These are phyloP conservation scores for Puccinellia tenuiflora DNA, from an alignment of 176 grass and related monocot genomes.

Conservation along the genomic window DNA sequence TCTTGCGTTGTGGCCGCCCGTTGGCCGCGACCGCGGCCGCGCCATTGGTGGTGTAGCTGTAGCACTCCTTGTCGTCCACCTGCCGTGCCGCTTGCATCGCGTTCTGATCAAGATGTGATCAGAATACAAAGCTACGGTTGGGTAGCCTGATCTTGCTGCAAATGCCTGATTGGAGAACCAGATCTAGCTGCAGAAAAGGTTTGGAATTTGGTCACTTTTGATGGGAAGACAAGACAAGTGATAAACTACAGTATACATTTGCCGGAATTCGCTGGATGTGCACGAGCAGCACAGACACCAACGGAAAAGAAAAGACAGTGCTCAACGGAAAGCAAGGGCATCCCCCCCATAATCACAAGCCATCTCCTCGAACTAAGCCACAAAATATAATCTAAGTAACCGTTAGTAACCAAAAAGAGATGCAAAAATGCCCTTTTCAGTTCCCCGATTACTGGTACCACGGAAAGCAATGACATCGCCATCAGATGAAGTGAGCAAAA, in stretches of 20 bases:
- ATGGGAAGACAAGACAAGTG: not conserved
- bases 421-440: too few relatives aligned
- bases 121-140: not conserved
- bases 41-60: conserved; percentile 31
- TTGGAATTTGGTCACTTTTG: not conserved
- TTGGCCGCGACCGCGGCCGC: not conserved
- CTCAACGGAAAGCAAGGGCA: not conserved
- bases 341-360: not conserved
- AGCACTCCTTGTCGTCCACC: conserved; percentile 62
- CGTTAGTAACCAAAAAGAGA: not conserved
- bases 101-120: not conserved
- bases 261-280: not conserved
- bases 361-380: not conserved
- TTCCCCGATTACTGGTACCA: not conserved
- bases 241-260: not conserved
- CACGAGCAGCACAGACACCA: not conserved
- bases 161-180: not conserved
- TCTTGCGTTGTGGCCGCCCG: conserved; percentile 32
- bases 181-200: not conserved
- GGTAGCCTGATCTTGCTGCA: not conserved
- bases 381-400: not conserved
- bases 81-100: conserved; percentile 26
- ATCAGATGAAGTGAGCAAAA: not conserved
- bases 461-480: not conserved
- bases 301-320: not conserved